Conservation (phyloP, 1,284 basidiomycete species). For the Apiotrichum akiyoshidainum region DNA sequence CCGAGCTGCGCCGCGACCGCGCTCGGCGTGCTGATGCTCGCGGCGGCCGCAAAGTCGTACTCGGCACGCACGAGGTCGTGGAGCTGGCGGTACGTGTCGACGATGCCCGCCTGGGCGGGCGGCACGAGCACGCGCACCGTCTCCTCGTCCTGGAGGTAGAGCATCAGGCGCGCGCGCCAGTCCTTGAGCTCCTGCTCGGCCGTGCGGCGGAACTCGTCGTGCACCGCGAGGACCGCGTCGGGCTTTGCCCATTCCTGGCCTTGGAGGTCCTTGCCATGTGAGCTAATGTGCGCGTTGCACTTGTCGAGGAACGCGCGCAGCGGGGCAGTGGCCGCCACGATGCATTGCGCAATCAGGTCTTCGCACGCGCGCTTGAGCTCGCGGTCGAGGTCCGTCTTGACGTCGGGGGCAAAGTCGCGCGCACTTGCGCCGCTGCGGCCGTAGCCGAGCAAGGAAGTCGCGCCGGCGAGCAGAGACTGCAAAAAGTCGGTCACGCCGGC, state of each 20-base stretch:
- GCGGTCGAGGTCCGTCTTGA: conserved; percentile 70
- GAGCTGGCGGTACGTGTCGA: conserved; percentile 69
- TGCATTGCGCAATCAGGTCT: conserved; percentile 67
- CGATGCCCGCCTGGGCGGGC: conserved; percentile 68
- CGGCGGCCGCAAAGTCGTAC: conserved; percentile 51
- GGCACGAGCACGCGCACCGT: conserved; percentile 72
- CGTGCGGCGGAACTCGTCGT: conserved; percentile 57
- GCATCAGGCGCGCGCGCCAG: conserved; percentile 58
- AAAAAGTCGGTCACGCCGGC: conserved; percentile 61
- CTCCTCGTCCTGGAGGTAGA: conserved; percentile 74
- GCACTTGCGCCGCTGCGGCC: conserved; percentile 18
- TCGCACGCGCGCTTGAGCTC: conserved; percentile 78
- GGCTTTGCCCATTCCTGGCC: conserved; percentile 55
- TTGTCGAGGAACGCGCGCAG: conserved; percentile 62
- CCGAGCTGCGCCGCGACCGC: conserved; percentile 30
- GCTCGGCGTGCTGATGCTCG: conserved; percentile 46
- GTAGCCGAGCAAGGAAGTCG: conserved; percentile 62
- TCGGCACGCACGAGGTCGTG: conserved; percentile 55
- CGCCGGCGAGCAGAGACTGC: conserved; percentile 66
- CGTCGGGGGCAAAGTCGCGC: conserved; percentile 41
- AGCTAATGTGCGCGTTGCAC: conserved; percentile 48
- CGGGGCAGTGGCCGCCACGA: conserved; percentile 55
- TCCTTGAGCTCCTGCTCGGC: conserved; percentile 58
- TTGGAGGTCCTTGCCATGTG: conserved; percentile 50
- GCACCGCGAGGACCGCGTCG: conserved; percentile 52